Evolutionary conservation across 352 stramenopile species (phyloP).

Genomic region (Phytopythium vexans): DNA sequence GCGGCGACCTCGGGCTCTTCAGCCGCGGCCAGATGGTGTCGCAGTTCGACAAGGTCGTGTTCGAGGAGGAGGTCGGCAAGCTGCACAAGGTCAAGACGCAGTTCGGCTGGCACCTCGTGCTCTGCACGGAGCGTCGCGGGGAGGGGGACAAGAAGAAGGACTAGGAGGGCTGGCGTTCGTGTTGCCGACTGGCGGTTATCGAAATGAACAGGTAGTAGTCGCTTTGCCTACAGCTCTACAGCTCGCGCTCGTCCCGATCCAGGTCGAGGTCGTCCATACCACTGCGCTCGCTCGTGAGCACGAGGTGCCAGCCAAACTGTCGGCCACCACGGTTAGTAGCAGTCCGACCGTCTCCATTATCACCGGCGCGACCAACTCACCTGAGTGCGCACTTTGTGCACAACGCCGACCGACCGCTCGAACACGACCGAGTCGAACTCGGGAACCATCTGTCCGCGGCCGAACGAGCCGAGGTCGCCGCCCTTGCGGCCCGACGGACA

Average conservation of each 20-base stretch:
- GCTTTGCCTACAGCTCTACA: conserved; percentile 1
- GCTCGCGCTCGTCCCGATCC: conserved; percentile 19
- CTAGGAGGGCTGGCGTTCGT: conserved; percentile 11
- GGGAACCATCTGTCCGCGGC: conserved; percentile 65
- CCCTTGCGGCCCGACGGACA: conserved; percentile 63
- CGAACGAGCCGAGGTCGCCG: conserved; percentile 64
- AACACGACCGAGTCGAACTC: conserved; percentile 83
- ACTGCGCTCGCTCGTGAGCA: conserved; percentile 63
- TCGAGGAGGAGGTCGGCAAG: conserved; percentile 49
- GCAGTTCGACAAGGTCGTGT: conserved; percentile 69
- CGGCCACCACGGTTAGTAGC: conserved; percentile 1
- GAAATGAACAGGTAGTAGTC: no score
- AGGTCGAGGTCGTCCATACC: conserved; percentile 34
- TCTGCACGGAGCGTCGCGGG: conserved; percentile 62
- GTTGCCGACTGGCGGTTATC: neutral
- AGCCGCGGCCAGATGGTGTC: conserved; percentile 72
- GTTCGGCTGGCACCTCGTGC: conserved; percentile 77
- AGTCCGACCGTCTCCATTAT: neutral
- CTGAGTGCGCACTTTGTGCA: conserved; percentile 80
- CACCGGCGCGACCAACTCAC: conserved; percentile 2
- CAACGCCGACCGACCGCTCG: conserved; percentile 49
- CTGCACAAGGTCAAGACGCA: conserved; percentile 64
- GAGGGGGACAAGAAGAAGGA: conserved; percentile 35
- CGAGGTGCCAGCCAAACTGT: conserved; percentile 82
- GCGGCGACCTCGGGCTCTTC: conserved; percentile 64